A percentile compares a stretch with the other conserved stretches of the same genome.
Conservation (phyloP, 108 stramenopile genomes). For the Pseudonitzschia multistriata region DNA sequence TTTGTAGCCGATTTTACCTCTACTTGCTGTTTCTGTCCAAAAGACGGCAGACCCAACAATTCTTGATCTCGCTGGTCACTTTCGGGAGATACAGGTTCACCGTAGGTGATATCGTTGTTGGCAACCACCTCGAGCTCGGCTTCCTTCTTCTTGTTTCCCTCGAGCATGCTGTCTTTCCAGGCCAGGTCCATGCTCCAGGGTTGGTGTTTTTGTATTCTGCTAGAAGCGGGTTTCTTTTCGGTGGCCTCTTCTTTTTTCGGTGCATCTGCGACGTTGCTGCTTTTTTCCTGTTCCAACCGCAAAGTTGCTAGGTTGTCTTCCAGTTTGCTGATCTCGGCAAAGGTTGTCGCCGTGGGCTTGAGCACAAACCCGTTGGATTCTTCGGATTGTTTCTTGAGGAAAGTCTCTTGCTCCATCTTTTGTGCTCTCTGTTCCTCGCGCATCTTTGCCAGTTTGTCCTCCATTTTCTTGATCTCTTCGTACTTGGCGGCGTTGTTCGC, state of each 20-base stretch:
- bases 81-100: neutral
- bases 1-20: neutral
- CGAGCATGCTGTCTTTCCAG: neutral
- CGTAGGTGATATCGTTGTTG: slow-evolving; percentile 1
- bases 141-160: neutral
- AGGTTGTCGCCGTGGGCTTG: slow-evolving; percentile 59
- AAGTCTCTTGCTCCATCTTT: neutral
- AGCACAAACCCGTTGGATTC: slow-evolving; percentile 35
- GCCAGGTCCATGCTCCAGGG: slow-evolving; percentile 2
- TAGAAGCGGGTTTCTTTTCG: neutral
- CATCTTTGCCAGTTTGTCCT: slow-evolving; percentile 14
- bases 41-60: neutral
- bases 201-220: neutral
- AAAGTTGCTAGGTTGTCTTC: neutral
- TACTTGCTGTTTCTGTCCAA: neutral
- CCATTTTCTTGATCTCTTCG: slow-evolving; percentile 22
- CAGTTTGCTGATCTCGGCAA: slow-evolving; percentile 21
- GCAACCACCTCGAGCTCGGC: neutral
- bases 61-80: neutral
- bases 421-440: slow-evolving; percentile 15
- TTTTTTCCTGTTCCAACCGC: neutral
- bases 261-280: too few species aligned
- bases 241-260: neutral
- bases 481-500: slow-evolving; percentile 24
- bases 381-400: neutral